Conservation (phyloP, 768 basidiomycete genomes). For the Tricholoma flavovirens region DNA sequence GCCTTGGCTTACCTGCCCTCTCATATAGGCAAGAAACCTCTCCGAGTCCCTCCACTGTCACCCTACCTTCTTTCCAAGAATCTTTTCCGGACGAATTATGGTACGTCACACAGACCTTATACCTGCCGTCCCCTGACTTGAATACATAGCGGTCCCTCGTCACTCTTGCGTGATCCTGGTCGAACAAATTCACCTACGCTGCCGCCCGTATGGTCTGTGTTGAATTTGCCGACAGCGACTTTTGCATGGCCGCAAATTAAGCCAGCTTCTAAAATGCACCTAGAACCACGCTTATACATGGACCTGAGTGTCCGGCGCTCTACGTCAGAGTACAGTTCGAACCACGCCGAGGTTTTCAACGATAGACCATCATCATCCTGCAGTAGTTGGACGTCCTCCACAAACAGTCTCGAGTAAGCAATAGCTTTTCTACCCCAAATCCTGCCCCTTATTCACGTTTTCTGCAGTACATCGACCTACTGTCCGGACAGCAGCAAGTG, state of each 20-base stretch:
- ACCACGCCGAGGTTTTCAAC: not conserved
- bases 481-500: not conserved
- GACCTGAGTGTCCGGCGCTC: not conserved
- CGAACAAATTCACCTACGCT: not conserved
- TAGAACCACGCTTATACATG: not conserved
- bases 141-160: not conserved
- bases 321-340: not conserved
- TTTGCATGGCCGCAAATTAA: not conserved
- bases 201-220: not conserved
- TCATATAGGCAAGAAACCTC: not conserved
- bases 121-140: not conserved
- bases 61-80: slow-evolving; percentile 16
- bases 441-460: not conserved
- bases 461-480: not conserved
- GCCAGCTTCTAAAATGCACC: not conserved
- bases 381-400: not conserved
- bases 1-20: not conserved
- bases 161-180: not conserved
- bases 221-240: not conserved
- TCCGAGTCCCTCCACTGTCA: not conserved
- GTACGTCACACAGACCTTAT: not conserved
- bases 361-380: not conserved
- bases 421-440: not conserved
- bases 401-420: not conserved
- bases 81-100: slow-evolving; percentile 10